Conservation (phyloP, 2,329 filamentous ascomycete genomes). For the Bertia moriformis region DNA sequence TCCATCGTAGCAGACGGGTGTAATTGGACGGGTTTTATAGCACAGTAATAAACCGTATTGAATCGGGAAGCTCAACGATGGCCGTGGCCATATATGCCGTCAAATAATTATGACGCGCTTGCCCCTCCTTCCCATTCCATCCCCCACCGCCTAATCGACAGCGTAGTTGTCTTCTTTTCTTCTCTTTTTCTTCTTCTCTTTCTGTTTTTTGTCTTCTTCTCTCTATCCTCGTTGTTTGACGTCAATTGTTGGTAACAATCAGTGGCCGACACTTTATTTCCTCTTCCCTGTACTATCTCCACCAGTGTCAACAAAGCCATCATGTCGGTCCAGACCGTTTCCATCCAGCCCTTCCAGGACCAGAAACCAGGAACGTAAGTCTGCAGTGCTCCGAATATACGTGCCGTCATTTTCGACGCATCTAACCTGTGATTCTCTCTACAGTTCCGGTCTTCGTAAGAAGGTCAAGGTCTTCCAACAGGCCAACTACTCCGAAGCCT, state of each 20-base stretch:
- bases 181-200: constrained; percentile 3
- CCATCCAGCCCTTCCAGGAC: constrained; percentile 75
- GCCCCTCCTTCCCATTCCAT: too few species aligned
- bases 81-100: too few species aligned
- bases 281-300: constrained; percentile 7
- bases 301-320: constrained; percentile 12
- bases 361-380: constrained; percentile 99
- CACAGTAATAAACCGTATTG: too few species aligned
- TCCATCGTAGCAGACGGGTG: too few species aligned
- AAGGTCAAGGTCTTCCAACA: constrained; percentile 98
- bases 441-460: constrained; percentile 90
- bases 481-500: constrained; percentile 88
- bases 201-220: constrained; percentile 5
- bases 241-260: constrained; percentile 3
- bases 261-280: constrained; percentile 4
- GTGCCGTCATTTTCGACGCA: neutral
- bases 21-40: too few species aligned
- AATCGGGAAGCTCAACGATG: too few species aligned
- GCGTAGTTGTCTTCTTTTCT: constrained; percentile 3
- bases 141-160: too few species aligned
- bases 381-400: constrained; percentile 5
- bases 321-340: constrained; percentile 68
- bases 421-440: constrained; percentile 3
- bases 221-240: constrained; percentile 3
- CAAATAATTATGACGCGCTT: neutral